phyloP scores from a whole-genome alignment of 352 stramenopile species.

The Pythium brassicae region DNA sequence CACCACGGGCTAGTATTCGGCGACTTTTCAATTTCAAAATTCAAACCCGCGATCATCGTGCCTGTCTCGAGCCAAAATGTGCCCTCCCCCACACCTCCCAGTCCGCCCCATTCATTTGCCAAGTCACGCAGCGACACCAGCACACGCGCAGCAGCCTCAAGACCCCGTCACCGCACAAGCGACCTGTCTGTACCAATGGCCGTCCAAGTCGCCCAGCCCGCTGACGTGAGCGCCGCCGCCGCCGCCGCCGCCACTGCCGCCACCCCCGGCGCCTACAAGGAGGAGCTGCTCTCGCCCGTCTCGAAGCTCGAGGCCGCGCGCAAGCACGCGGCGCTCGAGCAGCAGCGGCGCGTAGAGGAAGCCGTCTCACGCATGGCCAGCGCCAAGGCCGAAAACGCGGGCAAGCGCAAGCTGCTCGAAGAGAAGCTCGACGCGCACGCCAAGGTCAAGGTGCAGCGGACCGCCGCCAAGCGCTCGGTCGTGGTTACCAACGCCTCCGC shows the following conservation, averaged over 20 bases:
- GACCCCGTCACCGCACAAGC: background rate
- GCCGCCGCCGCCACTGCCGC: constrained; percentile 15
- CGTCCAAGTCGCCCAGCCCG: constrained; percentile 57
- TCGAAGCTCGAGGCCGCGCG: constrained; percentile 75
- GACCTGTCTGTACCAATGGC: constrained; percentile 50
- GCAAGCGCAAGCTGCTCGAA: constrained; percentile 58
- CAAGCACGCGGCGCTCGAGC: constrained; percentile 50
- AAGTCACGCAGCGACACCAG: constrained; percentile 19
- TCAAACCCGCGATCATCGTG: background rate
- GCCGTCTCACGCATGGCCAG: constrained; percentile 50
- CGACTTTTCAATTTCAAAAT: background rate
- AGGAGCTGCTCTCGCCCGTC: constrained; percentile 52
- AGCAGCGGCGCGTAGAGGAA: constrained; percentile 62
- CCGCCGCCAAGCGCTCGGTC: constrained; percentile 16
- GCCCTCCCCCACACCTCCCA: background rate
- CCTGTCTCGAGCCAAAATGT: background rate
- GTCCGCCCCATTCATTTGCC: constrained; percentile 1
- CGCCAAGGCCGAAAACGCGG: constrained; percentile 44
- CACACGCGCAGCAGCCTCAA: background rate
- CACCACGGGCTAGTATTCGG: too few species aligned
- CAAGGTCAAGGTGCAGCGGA: constrained; percentile 47
- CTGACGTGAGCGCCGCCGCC: constrained; percentile 25
- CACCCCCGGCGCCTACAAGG: constrained; percentile 28
- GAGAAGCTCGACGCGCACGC: constrained; percentile 35
- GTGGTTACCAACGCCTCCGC: constrained; percentile 7